A percentile compares a stretch with the other conserved stretches of the same genome.
Conservation (phyloP, 1,284 basidiomycete species). For the Ceratobasidium sp. region DNA sequence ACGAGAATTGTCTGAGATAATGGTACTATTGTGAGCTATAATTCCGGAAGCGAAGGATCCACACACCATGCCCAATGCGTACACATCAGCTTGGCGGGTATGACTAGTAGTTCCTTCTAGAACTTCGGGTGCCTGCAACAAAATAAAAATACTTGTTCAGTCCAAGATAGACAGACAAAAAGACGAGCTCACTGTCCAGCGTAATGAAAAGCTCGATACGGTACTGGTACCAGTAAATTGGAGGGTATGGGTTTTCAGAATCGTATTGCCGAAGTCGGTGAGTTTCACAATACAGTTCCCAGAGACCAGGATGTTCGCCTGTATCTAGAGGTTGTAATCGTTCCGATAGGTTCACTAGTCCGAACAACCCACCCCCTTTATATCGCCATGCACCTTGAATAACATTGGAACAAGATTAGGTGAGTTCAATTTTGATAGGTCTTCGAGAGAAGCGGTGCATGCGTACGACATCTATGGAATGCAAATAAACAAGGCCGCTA, state of each 20-base stretch:
- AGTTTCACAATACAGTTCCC: not conserved
- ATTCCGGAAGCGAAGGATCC: too few species aligned
- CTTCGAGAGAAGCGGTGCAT: not conserved
- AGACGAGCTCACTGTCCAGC: constrained; percentile 5
- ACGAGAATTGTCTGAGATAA: constrained; percentile 9
- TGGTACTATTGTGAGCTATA: not conserved
- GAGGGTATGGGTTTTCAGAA: not conserved
- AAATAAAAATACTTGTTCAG: too few species aligned
- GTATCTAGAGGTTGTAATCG: not conserved
- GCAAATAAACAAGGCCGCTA: not conserved
- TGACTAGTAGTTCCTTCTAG: not conserved
- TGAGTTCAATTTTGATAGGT: not conserved
- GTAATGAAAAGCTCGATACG: not conserved
- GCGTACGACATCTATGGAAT: not conserved
- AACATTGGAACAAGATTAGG: not conserved
- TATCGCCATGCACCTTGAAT: constrained; percentile 10
- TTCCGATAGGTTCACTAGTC: not conserved
- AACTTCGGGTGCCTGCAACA: constrained; percentile 11
- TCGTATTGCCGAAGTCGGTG: constrained; percentile 1
- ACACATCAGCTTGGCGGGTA: constrained; percentile 13
- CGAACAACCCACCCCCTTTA: not conserved
- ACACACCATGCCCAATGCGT: constrained; percentile 26
- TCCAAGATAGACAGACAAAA: too few species aligned
- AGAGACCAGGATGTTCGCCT: constrained; percentile 16
- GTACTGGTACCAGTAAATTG: not conserved